Conservation (phyloP, 2,329 filamentous ascomycete species). For the Ascocoryne sarcoides region DNA sequence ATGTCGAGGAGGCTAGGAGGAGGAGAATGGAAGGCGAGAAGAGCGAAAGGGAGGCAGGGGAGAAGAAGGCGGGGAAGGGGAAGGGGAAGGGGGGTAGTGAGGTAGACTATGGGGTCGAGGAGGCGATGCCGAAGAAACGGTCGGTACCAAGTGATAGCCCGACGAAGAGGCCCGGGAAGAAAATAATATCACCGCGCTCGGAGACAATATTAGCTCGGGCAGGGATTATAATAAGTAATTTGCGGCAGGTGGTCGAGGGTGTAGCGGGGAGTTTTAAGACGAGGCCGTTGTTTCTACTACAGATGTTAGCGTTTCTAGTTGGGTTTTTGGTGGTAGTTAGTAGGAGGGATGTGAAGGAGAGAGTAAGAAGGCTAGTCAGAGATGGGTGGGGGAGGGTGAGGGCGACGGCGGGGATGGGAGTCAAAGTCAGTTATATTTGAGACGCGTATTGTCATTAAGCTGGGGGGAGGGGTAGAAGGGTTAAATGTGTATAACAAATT, state of each 20-base stretch:
- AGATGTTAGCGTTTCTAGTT: conserved; percentile 68
- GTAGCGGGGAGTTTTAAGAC: conserved; percentile 42
- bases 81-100: conserved; percentile 47
- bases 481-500: neutral
- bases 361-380: conserved; percentile 59
- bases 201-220: conserved; percentile 36
- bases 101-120: conserved; percentile 61
- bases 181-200: conserved; percentile 29
- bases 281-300: conserved; percentile 49
- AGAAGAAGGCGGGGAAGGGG: conserved; percentile 40
- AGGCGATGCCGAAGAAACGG: too few species aligned
- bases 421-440: conserved; percentile 94
- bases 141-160: too few species aligned
- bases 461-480: neutral
- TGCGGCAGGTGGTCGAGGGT: conserved; percentile 43
- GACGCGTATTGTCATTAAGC: neutral
- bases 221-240: conserved; percentile 42
- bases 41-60: conserved; percentile 44
- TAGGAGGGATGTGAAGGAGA: conserved; percentile 64
- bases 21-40: conserved; percentile 51
- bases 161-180: conserved; percentile 12
- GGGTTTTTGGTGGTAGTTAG: conserved; percentile 71
- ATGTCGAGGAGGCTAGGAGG: conserved; percentile 48
- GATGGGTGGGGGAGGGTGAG: conserved; percentile 50
- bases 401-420: conserved; percentile 76